These are phyloP conservation scores for Trichocladium uniseriatum DNA, from an alignment of 495 filamentous ascomycete genomes.

Conservation along the genomic window DNA sequence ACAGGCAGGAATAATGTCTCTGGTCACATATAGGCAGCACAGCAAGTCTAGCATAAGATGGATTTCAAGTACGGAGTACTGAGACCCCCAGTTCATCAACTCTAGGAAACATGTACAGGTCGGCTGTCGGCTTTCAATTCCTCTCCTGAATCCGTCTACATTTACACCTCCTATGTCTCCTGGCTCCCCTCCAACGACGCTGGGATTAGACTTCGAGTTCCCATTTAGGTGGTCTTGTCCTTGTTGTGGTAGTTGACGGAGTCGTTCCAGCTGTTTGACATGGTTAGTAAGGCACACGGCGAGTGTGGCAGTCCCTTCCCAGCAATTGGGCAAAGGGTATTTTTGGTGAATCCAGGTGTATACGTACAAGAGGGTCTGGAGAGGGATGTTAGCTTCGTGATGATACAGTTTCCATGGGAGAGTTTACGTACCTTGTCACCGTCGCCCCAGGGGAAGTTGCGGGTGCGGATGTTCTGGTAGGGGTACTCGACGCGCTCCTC, in stretches of 20 bases:
- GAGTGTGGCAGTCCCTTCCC: no score
- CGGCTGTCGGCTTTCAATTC: background rate
- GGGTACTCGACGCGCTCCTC: constrained; percentile 85
- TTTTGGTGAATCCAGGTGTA: background rate
- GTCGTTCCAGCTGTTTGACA: constrained; percentile 72
- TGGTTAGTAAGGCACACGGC: background rate
- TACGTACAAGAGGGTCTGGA: constrained; percentile 39
- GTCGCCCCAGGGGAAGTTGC: constrained; percentile 86
- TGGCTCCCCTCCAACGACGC: background rate
- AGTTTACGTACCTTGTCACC: constrained; percentile 87
- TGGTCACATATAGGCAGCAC: background rate
- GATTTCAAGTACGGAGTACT: background rate
- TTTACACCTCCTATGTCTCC: background rate
- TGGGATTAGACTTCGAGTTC: background rate
- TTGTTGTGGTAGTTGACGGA: constrained; percentile 94
- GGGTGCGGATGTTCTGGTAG: constrained; percentile 86
- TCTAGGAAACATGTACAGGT: constrained; percentile 22
- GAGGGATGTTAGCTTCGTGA: background rate
- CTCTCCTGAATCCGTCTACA: background rate
- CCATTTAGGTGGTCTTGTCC: constrained; percentile 56
- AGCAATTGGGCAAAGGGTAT: background rate
- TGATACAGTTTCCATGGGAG: background rate
- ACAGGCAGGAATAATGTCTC: background rate
- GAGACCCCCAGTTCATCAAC: constrained; percentile 5
- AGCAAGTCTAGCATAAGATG: background rate